A percentile compares a stretch with the other conserved stretches of the same genome.
These are phyloP conservation scores for Ascocoryne sarcoides DNA, from an alignment of 2,329 filamentous ascomycete species.

Conservation along the genomic window DNA sequence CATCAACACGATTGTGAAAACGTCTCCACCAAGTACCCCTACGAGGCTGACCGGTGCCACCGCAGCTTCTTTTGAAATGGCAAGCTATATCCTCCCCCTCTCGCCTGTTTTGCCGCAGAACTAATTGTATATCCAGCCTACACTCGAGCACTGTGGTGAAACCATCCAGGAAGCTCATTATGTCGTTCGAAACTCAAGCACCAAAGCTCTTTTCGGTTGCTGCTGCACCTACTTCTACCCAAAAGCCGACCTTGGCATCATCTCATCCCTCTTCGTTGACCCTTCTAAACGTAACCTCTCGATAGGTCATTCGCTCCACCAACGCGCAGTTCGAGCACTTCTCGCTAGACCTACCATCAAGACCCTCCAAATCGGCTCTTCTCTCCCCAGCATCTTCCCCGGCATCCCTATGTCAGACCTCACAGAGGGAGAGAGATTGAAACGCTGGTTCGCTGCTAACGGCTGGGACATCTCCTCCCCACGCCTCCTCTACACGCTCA, in stretches of 20 bases:
- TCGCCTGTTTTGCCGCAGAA: no score
- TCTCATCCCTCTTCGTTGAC: conserved; percentile 85
- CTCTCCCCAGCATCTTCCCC: conserved; percentile 76
- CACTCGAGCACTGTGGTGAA: conserved; percentile 36
- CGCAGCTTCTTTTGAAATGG: conserved; percentile 68
- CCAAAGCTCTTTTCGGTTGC: conserved; percentile 83
- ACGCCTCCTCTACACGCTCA: conserved; percentile 53
- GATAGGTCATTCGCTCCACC: conserved; percentile 83
- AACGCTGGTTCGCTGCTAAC: conserved; percentile 80
- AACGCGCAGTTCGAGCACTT: conserved; percentile 70
- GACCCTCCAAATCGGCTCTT: conserved; percentile 71
- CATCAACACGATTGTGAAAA: conserved; percentile 59
- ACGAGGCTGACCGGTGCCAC: conserved; percentile 56
- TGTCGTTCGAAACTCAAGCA: conserved; percentile 89
- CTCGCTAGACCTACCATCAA: conserved; percentile 67
- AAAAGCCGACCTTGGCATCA: conserved; percentile 45
- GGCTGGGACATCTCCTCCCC: conserved; percentile 73
- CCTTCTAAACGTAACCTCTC: conserved; percentile 78
- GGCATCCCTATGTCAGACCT: conserved; percentile 64
- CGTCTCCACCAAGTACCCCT: conserved; percentile 55
- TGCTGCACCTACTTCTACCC: conserved; percentile 79
- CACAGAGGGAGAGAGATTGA: conserved; percentile 36
- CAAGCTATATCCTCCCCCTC: conserved; percentile 13
- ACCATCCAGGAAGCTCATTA: conserved; percentile 77
- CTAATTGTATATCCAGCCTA: no score